Percentiles rank a stretch among this genome's conserved stretches.
Conservation (phyloP, 1,139 yeast genomes). For the Hansenula anomala region DNA sequence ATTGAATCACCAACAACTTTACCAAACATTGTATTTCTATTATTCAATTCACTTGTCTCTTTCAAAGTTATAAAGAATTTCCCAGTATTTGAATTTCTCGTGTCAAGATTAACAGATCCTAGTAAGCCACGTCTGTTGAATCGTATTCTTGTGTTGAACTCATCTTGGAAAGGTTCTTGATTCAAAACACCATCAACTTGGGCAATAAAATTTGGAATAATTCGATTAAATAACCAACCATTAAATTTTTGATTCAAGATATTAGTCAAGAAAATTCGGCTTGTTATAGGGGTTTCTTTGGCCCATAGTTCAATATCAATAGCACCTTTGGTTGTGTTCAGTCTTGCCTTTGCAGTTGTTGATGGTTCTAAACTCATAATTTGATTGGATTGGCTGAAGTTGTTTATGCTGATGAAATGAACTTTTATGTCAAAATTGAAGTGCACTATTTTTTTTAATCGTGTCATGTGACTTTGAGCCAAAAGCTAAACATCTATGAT, state of each 20-base stretch:
- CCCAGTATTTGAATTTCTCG: constrained; percentile 31
- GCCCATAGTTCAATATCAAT: constrained; percentile 68
- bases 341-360: constrained; percentile 54
- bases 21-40: constrained; percentile 55
- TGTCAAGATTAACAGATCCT: constrained; percentile 39
- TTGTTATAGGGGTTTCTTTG: constrained; percentile 55
- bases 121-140: constrained; percentile 52
- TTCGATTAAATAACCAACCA: constrained; percentile 37
- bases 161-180: constrained; percentile 34
- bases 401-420: no score
- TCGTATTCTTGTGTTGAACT: constrained; percentile 50
- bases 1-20: constrained; percentile 56
- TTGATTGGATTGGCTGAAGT: background rate
- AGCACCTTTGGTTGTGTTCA: constrained; percentile 57
- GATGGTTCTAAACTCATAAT: constrained; percentile 41
- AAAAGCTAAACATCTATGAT: no score
- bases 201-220: constrained; percentile 34
- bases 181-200: constrained; percentile 33
- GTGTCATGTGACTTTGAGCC: background rate
- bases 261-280: constrained; percentile 43
- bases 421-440: no score
- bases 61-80: constrained; percentile 52
- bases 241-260: constrained; percentile 41
- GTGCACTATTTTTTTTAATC: no score
- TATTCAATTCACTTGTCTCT: constrained; percentile 40